Base-by-base conservation (phyloP, 2,329 filamentous ascomycete species). In the Lomentospora prolificans region DNA sequence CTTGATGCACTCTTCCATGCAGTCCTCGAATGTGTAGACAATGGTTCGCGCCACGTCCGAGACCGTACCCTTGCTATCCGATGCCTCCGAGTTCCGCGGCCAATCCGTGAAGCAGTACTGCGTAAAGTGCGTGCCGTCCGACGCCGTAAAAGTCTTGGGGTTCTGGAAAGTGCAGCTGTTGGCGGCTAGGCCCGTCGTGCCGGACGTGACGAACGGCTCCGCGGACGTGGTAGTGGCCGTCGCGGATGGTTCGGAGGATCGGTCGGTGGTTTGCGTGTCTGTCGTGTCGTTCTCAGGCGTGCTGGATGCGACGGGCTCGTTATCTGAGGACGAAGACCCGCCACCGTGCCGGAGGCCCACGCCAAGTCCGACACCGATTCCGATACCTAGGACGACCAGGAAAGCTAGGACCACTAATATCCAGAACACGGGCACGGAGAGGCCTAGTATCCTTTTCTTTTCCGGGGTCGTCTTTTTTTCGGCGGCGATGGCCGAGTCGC, bases 91-190 rank as follows among this genome's bases (percentile, higher is more conserved):
- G 44, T 41, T 46, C 8, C 41, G 51, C 5, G 58, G 58, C 3
- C 62, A 65, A 59, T 60, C 60, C 7, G 63, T 66, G 61, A 59
- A 60, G 55, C 59, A 60, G 51, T 55, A 60, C 51, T 58, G 44
- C 10, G 46, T 56, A 50, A 60, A 59, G 12, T 31, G 39, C 22
- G 33, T 55, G 39, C 58, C 58, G 53, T 57, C 36, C 5, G 12
- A 9, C 4, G 55, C 24, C 25, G 55, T 19, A 51, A 58, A 59
- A 7, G 59, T 57, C 48, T 53, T 55, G 30, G 59, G 59, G 9
- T 28, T 54, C 31, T 51, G 50, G 36, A 44, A 58, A 24, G 14
- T 56, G 58, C 59, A 60, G 53, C 56, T 59, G 56, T 60, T 60
- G 17, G 44, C 57, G 3, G 59, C 56, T 4, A 57, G 5, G 22